Percentiles rank a stretch among this genome's conserved stretches.
These are phyloP conservation scores for Penicillium goetzii DNA, from an alignment of 495 filamentous ascomycete species.

Conservation along the genomic window DNA sequence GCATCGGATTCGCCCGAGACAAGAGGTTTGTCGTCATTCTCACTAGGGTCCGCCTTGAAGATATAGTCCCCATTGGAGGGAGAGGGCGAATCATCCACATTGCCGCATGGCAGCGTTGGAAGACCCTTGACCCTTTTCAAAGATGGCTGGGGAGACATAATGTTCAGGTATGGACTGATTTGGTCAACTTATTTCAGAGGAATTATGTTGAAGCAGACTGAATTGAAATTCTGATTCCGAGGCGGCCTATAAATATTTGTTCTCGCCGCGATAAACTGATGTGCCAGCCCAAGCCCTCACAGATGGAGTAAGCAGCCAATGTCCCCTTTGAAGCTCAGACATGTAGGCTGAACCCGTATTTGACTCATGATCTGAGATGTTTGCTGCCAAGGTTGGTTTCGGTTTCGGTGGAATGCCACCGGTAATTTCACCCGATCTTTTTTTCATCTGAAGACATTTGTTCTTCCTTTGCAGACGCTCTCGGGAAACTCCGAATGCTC, in stretches of 20 bases:
- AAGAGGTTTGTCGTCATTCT: slow-evolving; percentile 2
- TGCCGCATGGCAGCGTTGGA: neutral
- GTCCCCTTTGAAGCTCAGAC: neutral
- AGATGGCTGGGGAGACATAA: neutral
- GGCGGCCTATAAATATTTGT: neutral
- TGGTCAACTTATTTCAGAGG: neutral
- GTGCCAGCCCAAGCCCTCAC: neutral
- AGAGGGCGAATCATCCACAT: slow-evolving; percentile 5
- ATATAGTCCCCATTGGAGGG: neutral
- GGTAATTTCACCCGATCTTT: neutral
- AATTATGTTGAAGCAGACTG: neutral
- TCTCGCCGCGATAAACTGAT: neutral
- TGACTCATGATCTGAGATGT: neutral
- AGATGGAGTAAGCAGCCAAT: neutral
- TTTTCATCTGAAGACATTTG: neutral
- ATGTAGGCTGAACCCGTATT: neutral
- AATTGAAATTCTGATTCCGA: neutral
- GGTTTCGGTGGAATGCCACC: neutral
- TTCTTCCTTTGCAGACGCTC: neutral
- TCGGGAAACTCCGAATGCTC: neutral
- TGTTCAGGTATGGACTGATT: neutral
- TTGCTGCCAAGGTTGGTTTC: neutral
- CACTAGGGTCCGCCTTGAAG: neutral
- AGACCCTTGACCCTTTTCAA: neutral
- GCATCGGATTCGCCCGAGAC: neutral